phyloP scores from a whole-genome alignment of 495 filamentous ascomycete genomes.

The Hyaloscypha bicolor region DNA sequence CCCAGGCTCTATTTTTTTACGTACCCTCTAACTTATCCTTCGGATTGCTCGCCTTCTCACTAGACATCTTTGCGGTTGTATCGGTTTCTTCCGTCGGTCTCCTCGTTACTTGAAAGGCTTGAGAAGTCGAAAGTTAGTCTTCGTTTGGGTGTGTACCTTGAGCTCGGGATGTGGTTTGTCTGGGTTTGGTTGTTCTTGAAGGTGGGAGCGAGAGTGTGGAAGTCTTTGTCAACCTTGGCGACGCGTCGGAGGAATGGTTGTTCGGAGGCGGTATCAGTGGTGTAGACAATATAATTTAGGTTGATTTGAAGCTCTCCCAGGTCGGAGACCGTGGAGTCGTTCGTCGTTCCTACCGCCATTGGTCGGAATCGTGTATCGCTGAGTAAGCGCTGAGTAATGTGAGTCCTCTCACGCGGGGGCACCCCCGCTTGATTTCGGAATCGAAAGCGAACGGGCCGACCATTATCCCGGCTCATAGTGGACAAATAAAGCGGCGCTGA shows the following conservation, averaged over 20 bases:
- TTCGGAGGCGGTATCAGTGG: background rate
- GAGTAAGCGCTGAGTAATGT: background rate
- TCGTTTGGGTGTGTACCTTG: background rate
- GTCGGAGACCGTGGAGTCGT: background rate
- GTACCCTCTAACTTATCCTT: constrained; percentile 73
- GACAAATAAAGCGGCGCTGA: too few species aligned
- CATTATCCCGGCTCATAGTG: too few species aligned
- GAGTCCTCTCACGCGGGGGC: too few species aligned
- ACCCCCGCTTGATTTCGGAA: too few species aligned
- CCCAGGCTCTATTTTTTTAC: constrained; percentile 30
- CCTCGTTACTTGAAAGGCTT: background rate
- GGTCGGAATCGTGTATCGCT: background rate
- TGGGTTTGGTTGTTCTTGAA: background rate
- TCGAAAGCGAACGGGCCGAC: too few species aligned
- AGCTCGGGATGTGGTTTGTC: background rate
- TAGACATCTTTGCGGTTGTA: constrained; percentile 40
- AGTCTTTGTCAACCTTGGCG: background rate
- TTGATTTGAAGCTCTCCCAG: background rate
- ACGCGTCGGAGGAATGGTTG: background rate
- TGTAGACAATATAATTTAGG: background rate
- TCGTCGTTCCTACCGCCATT: background rate
- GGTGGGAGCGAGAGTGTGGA: background rate
- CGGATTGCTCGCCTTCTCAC: constrained; percentile 46
- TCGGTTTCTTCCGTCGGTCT: background rate
- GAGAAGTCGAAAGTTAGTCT: background rate